Base-by-base conservation (phyloP, 768 basidiomycete genomes). In the Amylocystis lapponica region DNA sequence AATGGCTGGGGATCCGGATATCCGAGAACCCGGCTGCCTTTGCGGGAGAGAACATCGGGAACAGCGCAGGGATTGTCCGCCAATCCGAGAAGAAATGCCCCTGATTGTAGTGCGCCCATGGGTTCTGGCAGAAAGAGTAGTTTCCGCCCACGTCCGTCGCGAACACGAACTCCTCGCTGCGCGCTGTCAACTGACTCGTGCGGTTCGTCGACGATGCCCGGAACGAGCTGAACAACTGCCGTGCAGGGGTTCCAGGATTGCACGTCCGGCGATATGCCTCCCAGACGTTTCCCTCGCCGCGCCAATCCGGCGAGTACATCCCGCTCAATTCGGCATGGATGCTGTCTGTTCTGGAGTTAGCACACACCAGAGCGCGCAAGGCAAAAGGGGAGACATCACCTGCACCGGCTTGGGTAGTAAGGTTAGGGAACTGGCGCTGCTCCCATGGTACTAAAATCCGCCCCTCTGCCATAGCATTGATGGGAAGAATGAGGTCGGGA, bases 41-140 rank as follows among this genome's bases (percentile, higher is more conserved):
- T 0, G 92, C 88, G 2, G 95, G 93, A 2, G 91, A 93, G 65
- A 99, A 87, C 22, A 99, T 78, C 6, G 96, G 96, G 62, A 89
- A 94, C n/a, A 95, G 71, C 1, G 78, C 78, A 10, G 86, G 78
- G 45, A 97, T 82, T 0, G 85, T 86, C 17, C 94, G 72, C 88
- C 91, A 96, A 63, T 99, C 95, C 14, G 89, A 90, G 76, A 96
- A 98, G 65, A 96, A 97, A 64, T 92, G 93, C 10, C 94, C 93
- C 59, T 98, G 96, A 22, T 75, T 74, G 56, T 86, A 82, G 52
- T 85, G 92, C 16, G 86, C 82, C 66, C 88, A 85, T 0, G 95
- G 92, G 26, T 78, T 69, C 25, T 66, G 56, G 64, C 96, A 99
- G 58, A 86, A 93, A 56, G 94, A 81, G 48, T 79, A 73, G 4